A percentile compares a stretch with the other conserved stretches of the same genome.
phyloP scores from a whole-genome alignment of 768 basidiomycete species.

The Tylopilus subfusipes region DNA sequence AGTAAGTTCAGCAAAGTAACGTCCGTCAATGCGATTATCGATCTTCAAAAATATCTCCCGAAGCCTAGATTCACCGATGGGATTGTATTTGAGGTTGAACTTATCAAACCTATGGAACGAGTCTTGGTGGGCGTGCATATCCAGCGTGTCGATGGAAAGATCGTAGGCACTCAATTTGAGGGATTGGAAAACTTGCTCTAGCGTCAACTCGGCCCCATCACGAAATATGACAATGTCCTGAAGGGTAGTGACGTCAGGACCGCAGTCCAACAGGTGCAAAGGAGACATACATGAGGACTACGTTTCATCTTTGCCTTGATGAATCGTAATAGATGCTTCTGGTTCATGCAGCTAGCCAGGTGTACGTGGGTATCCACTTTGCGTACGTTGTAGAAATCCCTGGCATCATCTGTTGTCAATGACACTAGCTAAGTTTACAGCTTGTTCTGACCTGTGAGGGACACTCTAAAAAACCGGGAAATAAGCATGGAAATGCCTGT shows the following conservation, averaged over 20 bases:
- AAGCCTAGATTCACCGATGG: constrained; percentile 90
- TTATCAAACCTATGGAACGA: constrained; percentile 99
- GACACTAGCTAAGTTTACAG: not conserved
- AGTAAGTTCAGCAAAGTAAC: constrained; percentile 93
- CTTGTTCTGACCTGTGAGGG: constrained; percentile 27
- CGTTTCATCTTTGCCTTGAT: constrained; percentile 99
- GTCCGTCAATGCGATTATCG: constrained; percentile 89
- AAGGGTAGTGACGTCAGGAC: not conserved
- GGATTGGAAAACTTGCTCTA: constrained; percentile 94
- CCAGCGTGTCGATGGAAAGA: constrained; percentile 95
- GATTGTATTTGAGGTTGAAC: constrained; percentile 97
- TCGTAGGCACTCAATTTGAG: constrained; percentile 95
- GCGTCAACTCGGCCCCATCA: constrained; percentile 82
- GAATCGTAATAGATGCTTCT: constrained; percentile 96
- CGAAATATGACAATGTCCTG: constrained; percentile 96
- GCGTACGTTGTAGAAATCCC: constrained; percentile 97
- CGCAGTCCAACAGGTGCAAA: not conserved
- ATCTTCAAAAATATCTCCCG: constrained; percentile 98
- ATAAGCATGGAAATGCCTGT: constrained; percentile 4
- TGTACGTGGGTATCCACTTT: constrained; percentile 99
- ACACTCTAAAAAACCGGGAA: constrained; percentile 22
- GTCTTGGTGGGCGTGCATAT: constrained; percentile 99
- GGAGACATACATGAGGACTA: constrained; percentile 59
- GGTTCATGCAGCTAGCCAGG: constrained; percentile 99
- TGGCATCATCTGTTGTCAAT: constrained; percentile 30